Evolutionary conservation across 1,284 basidiomycete genomes (phyloP).

Genomic region (Rhodofomes roseus): DNA sequence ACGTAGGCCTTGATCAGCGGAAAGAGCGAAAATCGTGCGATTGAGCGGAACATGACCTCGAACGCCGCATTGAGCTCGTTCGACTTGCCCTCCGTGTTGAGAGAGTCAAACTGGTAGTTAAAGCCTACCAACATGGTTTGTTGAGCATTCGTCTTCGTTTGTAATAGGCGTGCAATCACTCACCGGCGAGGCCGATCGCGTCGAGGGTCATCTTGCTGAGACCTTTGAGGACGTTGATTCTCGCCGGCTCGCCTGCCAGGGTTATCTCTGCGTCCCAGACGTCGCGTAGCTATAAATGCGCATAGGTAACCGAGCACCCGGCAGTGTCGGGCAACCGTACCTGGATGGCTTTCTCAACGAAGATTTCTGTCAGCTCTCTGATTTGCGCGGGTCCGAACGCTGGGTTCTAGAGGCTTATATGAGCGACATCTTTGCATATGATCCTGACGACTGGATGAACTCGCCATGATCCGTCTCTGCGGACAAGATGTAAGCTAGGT

Average conservation of each 20-base stretch:
- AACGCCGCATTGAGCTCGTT: conserved; percentile 42
- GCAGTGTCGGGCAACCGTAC: no score
- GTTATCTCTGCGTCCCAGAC: conserved; percentile 16
- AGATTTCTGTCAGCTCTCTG: conserved; percentile 49
- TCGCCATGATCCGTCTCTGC: conserved; percentile 14
- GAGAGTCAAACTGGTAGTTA: conserved; percentile 45
- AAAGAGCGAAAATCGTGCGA: conserved; percentile 1
- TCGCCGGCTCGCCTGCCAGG: conserved; percentile 10
- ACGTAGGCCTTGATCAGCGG: neutral
- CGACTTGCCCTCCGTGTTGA: conserved; percentile 23
- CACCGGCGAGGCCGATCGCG: conserved; percentile 45
- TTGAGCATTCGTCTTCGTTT: no score
- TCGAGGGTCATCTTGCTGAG: conserved; percentile 43
- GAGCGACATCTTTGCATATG: no score
- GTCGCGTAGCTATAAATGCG: conserved; percentile 24
- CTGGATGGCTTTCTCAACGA: conserved; percentile 46
- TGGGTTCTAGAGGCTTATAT: conserved; percentile 38
- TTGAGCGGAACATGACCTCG: conserved; percentile 17
- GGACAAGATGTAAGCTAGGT: neutral
- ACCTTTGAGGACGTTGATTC: conserved; percentile 38
- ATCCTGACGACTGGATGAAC: neutral
- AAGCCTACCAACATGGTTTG: conserved; percentile 34
- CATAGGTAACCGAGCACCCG: no score
- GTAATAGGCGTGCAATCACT: no score
- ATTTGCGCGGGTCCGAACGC: conserved; percentile 54